Conservation (phyloP, 306 rosid species). For the Pueraria montana region DNA sequence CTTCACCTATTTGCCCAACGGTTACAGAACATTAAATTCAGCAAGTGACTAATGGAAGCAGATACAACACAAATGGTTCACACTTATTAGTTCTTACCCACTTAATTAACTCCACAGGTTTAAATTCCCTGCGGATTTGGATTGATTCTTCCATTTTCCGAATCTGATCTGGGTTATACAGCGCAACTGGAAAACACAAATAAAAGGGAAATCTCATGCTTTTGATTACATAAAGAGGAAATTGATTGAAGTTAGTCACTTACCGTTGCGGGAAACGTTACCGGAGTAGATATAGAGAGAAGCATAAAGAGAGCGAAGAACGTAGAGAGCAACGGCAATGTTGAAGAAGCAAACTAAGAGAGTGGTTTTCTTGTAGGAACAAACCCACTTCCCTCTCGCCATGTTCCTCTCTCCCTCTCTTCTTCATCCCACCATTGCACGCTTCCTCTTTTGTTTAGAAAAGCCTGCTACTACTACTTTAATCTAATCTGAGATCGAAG, state of each 20-base stretch:
- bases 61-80: neutral
- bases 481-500: constrained; percentile 24
- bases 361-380: constrained; percentile 86
- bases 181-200: constrained; percentile 56
- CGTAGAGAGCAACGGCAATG: constrained; percentile 85
- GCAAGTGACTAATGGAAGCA: constrained; percentile 1
- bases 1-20: constrained; percentile 66
- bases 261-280: constrained; percentile 64
- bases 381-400: constrained; percentile 81
- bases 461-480: neutral
- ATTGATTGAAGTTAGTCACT: constrained; percentile 6
- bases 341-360: constrained; percentile 77
- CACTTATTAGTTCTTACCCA: constrained; percentile 61
- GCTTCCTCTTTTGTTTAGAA: constrained; percentile 31
- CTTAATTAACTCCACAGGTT: constrained; percentile 76
- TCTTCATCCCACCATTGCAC: constrained; percentile 68
- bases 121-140: constrained; percentile 69
- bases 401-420: constrained; percentile 48
- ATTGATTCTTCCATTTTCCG: constrained; percentile 83
- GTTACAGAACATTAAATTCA: constrained; percentile 36
- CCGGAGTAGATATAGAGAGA: constrained; percentile 84
- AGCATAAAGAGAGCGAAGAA: constrained; percentile 83
- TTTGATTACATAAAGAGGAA: neutral
- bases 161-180: constrained; percentile 91
- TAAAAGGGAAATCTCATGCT: neutral